These are phyloP conservation scores for Metarhizium humberi DNA, from an alignment of 2,329 filamentous ascomycete genomes.

Conservation along the genomic window DNA sequence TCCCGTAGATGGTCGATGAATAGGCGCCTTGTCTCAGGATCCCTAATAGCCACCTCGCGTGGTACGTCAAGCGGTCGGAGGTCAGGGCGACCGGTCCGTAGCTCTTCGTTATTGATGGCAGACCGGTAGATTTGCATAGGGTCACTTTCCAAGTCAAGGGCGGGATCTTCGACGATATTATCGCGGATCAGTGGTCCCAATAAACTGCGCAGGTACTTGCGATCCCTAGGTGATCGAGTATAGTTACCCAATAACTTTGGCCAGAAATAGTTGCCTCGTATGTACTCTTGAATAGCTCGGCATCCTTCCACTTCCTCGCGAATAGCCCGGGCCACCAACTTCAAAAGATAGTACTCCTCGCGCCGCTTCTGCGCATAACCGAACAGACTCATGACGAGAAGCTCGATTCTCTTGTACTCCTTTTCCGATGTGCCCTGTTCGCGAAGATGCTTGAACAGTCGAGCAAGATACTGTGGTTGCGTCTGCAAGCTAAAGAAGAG, in stretches of 20 bases:
- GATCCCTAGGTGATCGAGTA: constrained; percentile 79
- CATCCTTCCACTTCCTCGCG: constrained; percentile 77
- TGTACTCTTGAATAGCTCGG: constrained; percentile 68
- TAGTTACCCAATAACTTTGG: constrained; percentile 78
- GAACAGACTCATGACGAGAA: constrained; percentile 91
- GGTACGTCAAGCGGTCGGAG: constrained; percentile 74
- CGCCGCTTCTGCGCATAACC: constrained; percentile 94
- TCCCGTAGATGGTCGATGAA: constrained; percentile 95
- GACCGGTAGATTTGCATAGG: constrained; percentile 95
- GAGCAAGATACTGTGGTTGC: constrained; percentile 86
- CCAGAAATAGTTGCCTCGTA: constrained; percentile 91
- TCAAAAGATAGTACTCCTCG: constrained; percentile 94
- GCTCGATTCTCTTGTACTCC: constrained; percentile 85
- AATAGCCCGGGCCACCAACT: constrained; percentile 73
- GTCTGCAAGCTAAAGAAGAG: constrained; percentile 97
- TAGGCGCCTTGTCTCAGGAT: constrained; percentile 80
- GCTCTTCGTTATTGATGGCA: constrained; percentile 93
- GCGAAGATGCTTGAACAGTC: constrained; percentile 75
- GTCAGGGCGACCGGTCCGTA: constrained; percentile 80
- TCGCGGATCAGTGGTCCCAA: constrained; percentile 79
- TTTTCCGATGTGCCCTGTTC: constrained; percentile 82
- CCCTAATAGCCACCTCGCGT: constrained; percentile 88
- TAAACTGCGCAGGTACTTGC: constrained; percentile 84
- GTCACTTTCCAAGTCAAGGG: constrained; percentile 89
- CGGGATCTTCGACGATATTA: constrained; percentile 86